Conservation (phyloP, 345 rosid genomes). For the Rhizophora mangle region DNA sequence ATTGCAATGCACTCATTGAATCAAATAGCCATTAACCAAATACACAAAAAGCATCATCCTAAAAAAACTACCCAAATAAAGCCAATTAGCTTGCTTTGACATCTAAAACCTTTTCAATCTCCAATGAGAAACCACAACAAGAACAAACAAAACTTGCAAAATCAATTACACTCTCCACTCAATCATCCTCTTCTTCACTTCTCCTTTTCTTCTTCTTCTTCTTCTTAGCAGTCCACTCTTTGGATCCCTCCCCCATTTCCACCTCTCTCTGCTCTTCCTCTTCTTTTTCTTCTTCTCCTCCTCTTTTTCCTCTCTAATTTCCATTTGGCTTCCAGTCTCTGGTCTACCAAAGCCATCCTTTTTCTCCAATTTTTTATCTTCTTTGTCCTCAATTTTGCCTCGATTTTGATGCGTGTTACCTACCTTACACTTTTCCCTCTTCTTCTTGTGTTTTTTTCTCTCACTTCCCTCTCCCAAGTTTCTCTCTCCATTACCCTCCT, state of each 20-base stretch:
- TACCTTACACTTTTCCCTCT: not conserved
- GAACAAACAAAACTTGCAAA: not conserved
- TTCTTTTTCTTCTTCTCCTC: constrained; percentile 10
- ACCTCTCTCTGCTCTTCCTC: constrained; percentile 28
- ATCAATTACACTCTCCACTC: not conserved
- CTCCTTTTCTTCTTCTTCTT: constrained; percentile 37
- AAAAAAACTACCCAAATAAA: not conserved
- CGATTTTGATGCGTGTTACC: constrained; percentile 11
- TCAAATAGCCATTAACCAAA: constrained; percentile 5
- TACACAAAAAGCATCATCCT: not conserved
- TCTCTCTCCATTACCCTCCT: not conserved
- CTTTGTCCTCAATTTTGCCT: constrained; percentile 14
- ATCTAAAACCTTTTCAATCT: not conserved
- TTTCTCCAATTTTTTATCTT: constrained; percentile 7
- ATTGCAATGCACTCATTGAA: not conserved
- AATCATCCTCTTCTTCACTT: constrained; percentile 4
- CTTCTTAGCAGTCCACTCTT: constrained; percentile 39
- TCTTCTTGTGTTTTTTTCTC: constrained; percentile 7
- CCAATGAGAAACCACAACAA: not conserved
- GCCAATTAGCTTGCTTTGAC: constrained; percentile 6
- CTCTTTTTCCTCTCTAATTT: constrained; percentile 9
- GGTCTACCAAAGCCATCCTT: not conserved
- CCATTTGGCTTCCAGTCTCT: not conserved
- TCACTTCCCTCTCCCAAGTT: constrained; percentile 5
- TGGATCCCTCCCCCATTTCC: constrained; percentile 18